phyloP scores from a whole-genome alignment of 2,329 filamentous ascomycete species.

The Cladosporium sp. region DNA sequence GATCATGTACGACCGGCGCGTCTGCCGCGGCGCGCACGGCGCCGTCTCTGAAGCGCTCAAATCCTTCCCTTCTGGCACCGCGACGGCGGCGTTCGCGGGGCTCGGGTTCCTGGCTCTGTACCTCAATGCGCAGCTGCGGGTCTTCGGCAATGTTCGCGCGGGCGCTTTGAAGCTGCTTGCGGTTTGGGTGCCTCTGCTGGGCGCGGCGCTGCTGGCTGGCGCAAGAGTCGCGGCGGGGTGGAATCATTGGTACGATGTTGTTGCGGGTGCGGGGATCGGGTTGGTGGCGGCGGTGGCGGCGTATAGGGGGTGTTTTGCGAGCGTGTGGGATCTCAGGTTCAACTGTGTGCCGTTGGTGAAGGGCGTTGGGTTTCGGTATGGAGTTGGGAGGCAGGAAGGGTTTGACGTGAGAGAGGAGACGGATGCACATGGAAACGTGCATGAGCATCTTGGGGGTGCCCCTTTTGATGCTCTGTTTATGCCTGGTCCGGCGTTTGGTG shows the following conservation, averaged over 20 bases:
- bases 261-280: slow-evolving; percentile 61
- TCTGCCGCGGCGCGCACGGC: slow-evolving; percentile 61
- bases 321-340: slow-evolving; percentile 63
- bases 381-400: slow-evolving; percentile 27
- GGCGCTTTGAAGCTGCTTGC: slow-evolving; percentile 67
- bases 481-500: background rate
- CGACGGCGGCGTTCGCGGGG: slow-evolving; percentile 65
- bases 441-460: slow-evolving; percentile 29
- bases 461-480: slow-evolving; percentile 34
- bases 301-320: slow-evolving; percentile 63
- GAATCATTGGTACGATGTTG: slow-evolving; percentile 71
- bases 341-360: slow-evolving; percentile 61
- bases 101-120: slow-evolving; percentile 67
- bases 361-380: slow-evolving; percentile 49
- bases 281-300: slow-evolving; percentile 58
- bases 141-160: slow-evolving; percentile 66
- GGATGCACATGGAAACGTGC: no score
- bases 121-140: slow-evolving; percentile 72
- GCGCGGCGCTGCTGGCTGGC: slow-evolving; percentile 61
- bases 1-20: slow-evolving; percentile 63
- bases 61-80: slow-evolving; percentile 68
- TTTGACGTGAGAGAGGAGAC: slow-evolving; percentile 27
- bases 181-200: slow-evolving; percentile 60
- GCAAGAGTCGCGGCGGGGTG: slow-evolving; percentile 65
- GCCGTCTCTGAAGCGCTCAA: slow-evolving; percentile 65